Conservation (phyloP, 1,139 yeast genomes). For the Yamadazyma aaseri region DNA sequence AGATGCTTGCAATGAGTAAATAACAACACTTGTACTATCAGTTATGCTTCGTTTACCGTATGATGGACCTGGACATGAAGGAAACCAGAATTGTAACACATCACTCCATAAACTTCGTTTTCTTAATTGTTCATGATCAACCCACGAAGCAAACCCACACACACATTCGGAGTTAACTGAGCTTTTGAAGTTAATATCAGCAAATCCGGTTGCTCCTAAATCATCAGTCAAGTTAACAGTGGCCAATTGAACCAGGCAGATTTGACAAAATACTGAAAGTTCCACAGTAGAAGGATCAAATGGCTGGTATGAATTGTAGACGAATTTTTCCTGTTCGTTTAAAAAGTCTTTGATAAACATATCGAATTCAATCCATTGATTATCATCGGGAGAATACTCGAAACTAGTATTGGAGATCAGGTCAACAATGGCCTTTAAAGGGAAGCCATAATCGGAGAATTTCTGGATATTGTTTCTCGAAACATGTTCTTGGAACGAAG, state of each 20-base stretch:
- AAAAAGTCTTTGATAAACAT: constrained; percentile 2
- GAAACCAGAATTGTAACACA: constrained; percentile 7
- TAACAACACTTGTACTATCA: not conserved
- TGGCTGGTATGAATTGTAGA: constrained; percentile 8
- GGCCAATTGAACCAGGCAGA: constrained; percentile 15
- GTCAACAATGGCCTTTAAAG: constrained; percentile 11
- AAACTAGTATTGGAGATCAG: constrained; percentile 9
- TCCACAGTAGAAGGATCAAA: constrained; percentile 7
- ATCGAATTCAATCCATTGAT: constrained; percentile 4
- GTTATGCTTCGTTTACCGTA: not conserved
- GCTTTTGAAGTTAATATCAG: constrained; percentile 18
- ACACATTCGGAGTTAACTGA: constrained; percentile 5
- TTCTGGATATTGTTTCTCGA: constrained; percentile 21
- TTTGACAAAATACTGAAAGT: constrained; percentile 19
- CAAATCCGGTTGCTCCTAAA: constrained; percentile 20
- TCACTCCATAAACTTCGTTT: constrained; percentile 24
- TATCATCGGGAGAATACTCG: constrained; percentile 7
- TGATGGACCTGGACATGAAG: not conserved
- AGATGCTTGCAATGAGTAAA: constrained; percentile 1
- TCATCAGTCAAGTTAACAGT: constrained; percentile 17
- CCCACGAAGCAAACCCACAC: constrained; percentile 12
- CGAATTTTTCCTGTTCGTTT: constrained; percentile 3
- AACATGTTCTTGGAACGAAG: constrained; percentile 27
- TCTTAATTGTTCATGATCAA: constrained; percentile 9
- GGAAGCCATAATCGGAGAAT: constrained; percentile 26